Base-by-base conservation (phyloP, 225 moss, liverwort and hornwort species). In the Bryum argenteum region DNA sequence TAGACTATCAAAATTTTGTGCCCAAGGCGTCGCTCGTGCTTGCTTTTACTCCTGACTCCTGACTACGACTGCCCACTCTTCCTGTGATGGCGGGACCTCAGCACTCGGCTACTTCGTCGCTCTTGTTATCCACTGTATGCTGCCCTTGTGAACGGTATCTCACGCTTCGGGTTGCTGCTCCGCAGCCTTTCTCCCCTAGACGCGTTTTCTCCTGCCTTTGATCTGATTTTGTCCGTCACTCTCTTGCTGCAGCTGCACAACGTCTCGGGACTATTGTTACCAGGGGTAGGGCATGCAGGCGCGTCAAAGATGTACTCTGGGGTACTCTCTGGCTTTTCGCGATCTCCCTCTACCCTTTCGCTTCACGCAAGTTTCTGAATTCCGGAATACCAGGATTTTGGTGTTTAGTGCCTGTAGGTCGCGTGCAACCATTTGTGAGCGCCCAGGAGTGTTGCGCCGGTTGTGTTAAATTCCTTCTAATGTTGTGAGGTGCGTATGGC, bases 401-500 rank as follows among this genome's bases (percentile, higher is more conserved):
- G 23, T 15, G 68, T 37, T 9, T 50, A 43, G 11, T 10, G 11
- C 9, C 20, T 72, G 61, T 48, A 48, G 17, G 37, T 33, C 18
- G 11, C 10, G 20, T 54, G 59, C 53, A 16, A 23, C 18, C 28
- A 74, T 33, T 57, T 15, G 14, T 64, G 62, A 39, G 71, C 6
- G 63, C 4, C 58, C n/a, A 15, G 43, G 33, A 43, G 20, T 47
- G 10, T 12, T 42, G 43, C 21, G 54, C 63, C 42, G 47, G 39
- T 72, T 72, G 53, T 58, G 33, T 21, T 64, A 33, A 38, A 17
- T 67, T 59, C 48, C 14, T 39, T 3, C 17, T 78, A 57, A 79
- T 69, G 76, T 39, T 67, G 24, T 80, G 77, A 77, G 70, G 61
- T 58, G 61, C 57, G 15, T 28, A 85, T 85, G 85, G 81, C 73